Conservation (phyloP, 805 yeast genomes). For the Ogataea parapolymorpha region DNA sequence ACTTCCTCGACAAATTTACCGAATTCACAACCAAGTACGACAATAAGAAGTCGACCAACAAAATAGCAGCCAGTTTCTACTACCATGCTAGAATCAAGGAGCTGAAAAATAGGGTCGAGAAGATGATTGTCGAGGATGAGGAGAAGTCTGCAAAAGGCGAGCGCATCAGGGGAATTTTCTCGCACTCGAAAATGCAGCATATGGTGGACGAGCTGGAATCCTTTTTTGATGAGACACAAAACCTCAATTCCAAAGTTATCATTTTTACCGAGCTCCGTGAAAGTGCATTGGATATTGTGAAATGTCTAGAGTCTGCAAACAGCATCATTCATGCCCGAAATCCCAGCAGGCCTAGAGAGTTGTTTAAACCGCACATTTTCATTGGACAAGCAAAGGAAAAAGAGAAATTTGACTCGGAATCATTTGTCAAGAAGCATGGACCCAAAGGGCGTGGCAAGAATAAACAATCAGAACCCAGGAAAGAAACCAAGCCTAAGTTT, state of each 20-base stretch:
- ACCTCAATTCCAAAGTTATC: constrained; percentile 66
- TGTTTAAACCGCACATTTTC: constrained; percentile 72
- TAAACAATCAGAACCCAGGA: constrained; percentile 25
- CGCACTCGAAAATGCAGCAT: constrained; percentile 74
- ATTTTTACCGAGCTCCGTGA: constrained; percentile 87
- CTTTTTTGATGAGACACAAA: constrained; percentile 46
- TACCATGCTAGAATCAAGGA: constrained; percentile 45
- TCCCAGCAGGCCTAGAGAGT: constrained; percentile 29
- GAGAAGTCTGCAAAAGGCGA: constrained; percentile 16
- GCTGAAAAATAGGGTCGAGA: constrained; percentile 45
- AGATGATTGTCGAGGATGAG: constrained; percentile 34
- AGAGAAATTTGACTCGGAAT: constrained; percentile 61
- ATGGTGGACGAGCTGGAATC: constrained; percentile 52
- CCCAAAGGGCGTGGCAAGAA: constrained; percentile 40
- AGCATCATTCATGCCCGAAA: constrained; percentile 7
- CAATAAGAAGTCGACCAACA: constrained; percentile 57
- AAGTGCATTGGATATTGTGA: constrained; percentile 84
- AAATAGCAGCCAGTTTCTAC: constrained; percentile 60
- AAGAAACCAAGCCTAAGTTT: constrained; percentile 26
- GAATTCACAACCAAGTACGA: constrained; percentile 59
- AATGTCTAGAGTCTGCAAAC: constrained; percentile 47
- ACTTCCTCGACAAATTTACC: constrained; percentile 54
- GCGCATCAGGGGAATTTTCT: constrained; percentile 31
- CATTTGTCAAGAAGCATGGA: constrained; percentile 39
- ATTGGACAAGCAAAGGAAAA: constrained; percentile 87